phyloP scores from a whole-genome alignment of 139 green algal species.

The Diplosphaera chodatii region DNA sequence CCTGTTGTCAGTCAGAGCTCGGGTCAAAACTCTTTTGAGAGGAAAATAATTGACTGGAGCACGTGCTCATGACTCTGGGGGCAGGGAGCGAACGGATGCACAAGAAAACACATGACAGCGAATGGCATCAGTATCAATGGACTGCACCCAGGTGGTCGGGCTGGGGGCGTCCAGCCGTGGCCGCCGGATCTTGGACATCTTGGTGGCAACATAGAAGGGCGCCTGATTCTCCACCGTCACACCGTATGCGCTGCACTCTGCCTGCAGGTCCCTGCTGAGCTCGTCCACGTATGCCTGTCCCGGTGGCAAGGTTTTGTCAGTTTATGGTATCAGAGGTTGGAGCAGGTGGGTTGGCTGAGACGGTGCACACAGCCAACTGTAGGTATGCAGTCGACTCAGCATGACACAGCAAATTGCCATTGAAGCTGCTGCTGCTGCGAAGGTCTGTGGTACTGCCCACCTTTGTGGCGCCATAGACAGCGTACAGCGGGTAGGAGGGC shows the following conservation, averaged over 20 bases:
- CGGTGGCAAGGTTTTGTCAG: too few relatives aligned
- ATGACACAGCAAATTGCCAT: too few relatives aligned
- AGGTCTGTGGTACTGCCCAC: slow-evolving; percentile 11
- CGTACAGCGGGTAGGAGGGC: slow-evolving; percentile 61
- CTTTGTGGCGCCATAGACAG: slow-evolving; percentile 76
- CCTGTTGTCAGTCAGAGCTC: not conserved
- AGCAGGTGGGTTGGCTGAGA: too few relatives aligned
- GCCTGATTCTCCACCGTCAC: slow-evolving; percentile 72
- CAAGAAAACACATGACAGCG: too few relatives aligned
- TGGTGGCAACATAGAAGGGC: slow-evolving; percentile 75
- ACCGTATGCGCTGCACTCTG: slow-evolving; percentile 44
- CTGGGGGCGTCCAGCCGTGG: slow-evolving; percentile 40
- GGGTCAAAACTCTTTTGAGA: too few relatives aligned
- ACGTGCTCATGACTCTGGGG: too few relatives aligned
- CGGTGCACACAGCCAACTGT: too few relatives aligned
- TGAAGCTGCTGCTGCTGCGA: too few relatives aligned
- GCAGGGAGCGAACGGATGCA: too few relatives aligned
- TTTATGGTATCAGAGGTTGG: too few relatives aligned
- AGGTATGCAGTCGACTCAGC: too few relatives aligned
- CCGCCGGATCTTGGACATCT: slow-evolving; percentile 75
- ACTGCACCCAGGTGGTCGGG: slow-evolving; percentile 32
- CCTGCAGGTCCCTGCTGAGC: slow-evolving; percentile 36
- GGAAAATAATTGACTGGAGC: too few relatives aligned
- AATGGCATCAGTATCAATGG: slow-evolving; percentile 1
- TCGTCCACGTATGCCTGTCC: slow-evolving; percentile 30